A percentile compares a stretch with the other conserved stretches of the same genome.
Conservation (phyloP, 257 asterid species). For the Catharanthus roseus region DNA sequence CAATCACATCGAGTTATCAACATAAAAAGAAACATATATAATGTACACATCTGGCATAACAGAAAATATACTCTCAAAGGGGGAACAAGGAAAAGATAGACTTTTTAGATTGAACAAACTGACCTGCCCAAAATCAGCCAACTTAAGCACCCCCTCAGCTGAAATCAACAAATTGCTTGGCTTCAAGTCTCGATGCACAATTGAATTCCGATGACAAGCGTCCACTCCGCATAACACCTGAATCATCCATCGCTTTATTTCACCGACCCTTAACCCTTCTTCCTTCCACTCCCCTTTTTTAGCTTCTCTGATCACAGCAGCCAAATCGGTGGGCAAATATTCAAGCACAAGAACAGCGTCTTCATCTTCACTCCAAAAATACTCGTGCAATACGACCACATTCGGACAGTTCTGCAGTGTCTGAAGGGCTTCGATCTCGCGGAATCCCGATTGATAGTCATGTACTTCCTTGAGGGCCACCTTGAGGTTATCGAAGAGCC, state of each 20-base stretch:
- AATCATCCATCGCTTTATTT: conserved; percentile 79
- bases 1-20: background rate
- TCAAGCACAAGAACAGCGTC: conserved; percentile 91
- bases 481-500: conserved; percentile 59
- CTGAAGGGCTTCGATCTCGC: conserved; percentile 86
- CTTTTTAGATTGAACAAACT: background rate
- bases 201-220: conserved; percentile 71
- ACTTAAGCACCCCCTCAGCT: conserved; percentile 68
- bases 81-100: background rate
- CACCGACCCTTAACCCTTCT: conserved; percentile 54
- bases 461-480: conserved; percentile 92
- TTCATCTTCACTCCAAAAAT: conserved; percentile 89
- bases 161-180: conserved; percentile 88
- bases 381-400: conserved; percentile 61
- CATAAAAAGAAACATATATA: background rate
- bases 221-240: conserved; percentile 75
- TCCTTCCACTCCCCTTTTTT: conserved; percentile 49
- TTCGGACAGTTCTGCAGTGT: conserved; percentile 63
- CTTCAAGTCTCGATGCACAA: conserved; percentile 89
- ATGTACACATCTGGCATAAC: background rate
- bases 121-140: conserved; percentile 99
- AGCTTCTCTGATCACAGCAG: conserved; percentile 55
- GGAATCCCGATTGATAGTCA: conserved; percentile 76
- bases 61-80: background rate
- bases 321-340: conserved; percentile 69